Conservation (phyloP, 441 rosid species). For the Euphorbia neoarborescens region DNA sequence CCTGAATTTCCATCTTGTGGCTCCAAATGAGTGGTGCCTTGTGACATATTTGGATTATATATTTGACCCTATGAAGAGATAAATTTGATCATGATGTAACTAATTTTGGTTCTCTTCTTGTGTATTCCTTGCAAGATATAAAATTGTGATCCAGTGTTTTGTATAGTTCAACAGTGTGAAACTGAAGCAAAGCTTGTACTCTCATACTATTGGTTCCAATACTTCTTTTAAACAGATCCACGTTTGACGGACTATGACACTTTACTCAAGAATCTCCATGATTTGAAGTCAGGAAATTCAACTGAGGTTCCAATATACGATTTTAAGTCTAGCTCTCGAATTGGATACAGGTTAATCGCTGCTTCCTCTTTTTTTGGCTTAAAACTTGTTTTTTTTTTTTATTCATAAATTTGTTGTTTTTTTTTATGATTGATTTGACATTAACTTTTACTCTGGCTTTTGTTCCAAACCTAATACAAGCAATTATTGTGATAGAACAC, state of each 20-base stretch:
- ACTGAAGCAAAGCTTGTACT: slow-evolving; percentile 8
- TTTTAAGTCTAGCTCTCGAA: slow-evolving; percentile 82
- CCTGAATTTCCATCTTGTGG: not conserved
- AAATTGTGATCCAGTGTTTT: slow-evolving; percentile 7
- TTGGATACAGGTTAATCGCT: slow-evolving; percentile 67
- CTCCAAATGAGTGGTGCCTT: not conserved
- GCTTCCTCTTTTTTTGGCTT: slow-evolving; percentile 14
- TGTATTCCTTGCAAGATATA: not conserved
- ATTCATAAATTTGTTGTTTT: not conserved
- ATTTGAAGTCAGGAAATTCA: slow-evolving; percentile 70
- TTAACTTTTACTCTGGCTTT: slow-evolving; percentile 3
- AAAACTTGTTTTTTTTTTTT: not conserved
- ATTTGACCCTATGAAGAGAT: not conserved
- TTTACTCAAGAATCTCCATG: slow-evolving; percentile 67
- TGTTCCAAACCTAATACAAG: slow-evolving; percentile 15
- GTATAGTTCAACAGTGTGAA: not conserved
- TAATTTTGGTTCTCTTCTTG: not conserved
- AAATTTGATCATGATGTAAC: not conserved
- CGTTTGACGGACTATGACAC: slow-evolving; percentile 95
- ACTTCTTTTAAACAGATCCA: slow-evolving; percentile 54
- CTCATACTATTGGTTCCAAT: slow-evolving; percentile 11
- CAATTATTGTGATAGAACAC: slow-evolving; percentile 46
- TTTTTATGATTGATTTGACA: not conserved
- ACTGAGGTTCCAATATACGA: slow-evolving; percentile 85
- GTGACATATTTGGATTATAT: not conserved